Percentiles rank a stretch among this genome's conserved stretches.
These are phyloP conservation scores for Plantago ovata DNA, from an alignment of 257 asterid genomes.

Conservation along the genomic window DNA sequence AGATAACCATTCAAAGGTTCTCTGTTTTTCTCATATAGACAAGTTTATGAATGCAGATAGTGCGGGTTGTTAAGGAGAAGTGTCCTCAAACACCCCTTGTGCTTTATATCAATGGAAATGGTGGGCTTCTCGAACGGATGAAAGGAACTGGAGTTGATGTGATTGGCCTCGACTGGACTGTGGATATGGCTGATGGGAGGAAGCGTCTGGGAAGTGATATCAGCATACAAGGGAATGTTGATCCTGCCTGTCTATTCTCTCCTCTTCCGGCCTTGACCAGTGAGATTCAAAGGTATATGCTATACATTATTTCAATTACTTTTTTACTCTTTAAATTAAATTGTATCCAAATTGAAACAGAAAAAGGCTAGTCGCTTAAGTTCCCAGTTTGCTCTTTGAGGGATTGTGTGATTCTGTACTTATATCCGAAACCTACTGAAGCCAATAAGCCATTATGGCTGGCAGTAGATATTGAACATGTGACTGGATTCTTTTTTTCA, in stretches of 20 bases:
- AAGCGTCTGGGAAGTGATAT: conserved; percentile 68
- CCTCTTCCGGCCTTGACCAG: conserved; percentile 71
- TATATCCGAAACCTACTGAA: background rate
- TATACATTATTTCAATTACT: conserved; percentile 8
- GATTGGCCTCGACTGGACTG: conserved; percentile 95
- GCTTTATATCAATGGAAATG: conserved; percentile 85
- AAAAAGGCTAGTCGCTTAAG: background rate
- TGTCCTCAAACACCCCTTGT: conserved; percentile 90
- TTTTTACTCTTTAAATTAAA: background rate
- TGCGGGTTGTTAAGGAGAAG: conserved; percentile 51
- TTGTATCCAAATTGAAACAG: background rate
- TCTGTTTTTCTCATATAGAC: conserved; percentile 22
- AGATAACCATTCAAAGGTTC: conserved; percentile 4
- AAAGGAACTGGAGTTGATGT: conserved; percentile 92
- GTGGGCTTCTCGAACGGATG: conserved; percentile 92
- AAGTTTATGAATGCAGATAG: conserved; percentile 55
- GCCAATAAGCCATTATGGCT: no score
- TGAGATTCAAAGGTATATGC: conserved; percentile 66
- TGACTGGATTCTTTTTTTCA: no score
- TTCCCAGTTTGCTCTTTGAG: background rate
- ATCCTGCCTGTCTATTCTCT: conserved; percentile 78
- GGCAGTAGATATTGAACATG: no score
- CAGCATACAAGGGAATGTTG: conserved; percentile 85
- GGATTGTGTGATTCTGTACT: background rate
- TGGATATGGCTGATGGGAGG: conserved; percentile 92